These are phyloP conservation scores for Udeniomyces megalosporus DNA, from an alignment of 768 basidiomycete genomes.

Conservation along the genomic window DNA sequence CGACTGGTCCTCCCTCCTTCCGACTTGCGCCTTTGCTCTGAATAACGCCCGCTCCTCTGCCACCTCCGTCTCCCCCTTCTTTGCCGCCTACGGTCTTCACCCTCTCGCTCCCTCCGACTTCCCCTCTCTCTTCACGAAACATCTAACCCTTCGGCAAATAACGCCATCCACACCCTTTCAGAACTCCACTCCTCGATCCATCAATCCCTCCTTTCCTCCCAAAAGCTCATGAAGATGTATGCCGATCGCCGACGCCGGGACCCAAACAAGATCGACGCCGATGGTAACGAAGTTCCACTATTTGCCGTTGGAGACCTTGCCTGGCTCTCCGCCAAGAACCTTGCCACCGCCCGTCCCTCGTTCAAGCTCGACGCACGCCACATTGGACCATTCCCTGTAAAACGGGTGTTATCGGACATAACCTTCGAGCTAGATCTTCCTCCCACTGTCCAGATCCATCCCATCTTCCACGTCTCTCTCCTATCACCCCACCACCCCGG, in stretches of 20 bases:
- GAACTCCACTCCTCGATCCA: constrained; percentile 18
- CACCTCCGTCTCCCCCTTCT: constrained; percentile 29
- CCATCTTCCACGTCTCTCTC: constrained; percentile 1
- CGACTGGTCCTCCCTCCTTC: constrained; percentile 28
- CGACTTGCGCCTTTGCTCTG: constrained; percentile 29
- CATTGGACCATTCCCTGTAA: not conserved
- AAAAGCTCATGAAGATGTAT: constrained; percentile 22
- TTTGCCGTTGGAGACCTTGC: constrained; percentile 19
- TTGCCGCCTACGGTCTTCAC: constrained; percentile 20
- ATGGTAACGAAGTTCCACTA: constrained; percentile 14
- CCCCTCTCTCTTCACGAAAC: not conserved
- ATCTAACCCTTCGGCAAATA: not conserved
- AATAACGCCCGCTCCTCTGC: constrained; percentile 27
- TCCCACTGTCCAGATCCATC: not conserved
- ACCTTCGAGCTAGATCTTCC: not conserved
- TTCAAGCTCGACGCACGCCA: constrained; percentile 18
- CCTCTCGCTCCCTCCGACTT: constrained; percentile 4
- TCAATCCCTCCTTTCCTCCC: constrained; percentile 13
- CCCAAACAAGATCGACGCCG: constrained; percentile 21
- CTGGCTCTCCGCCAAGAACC: constrained; percentile 15
- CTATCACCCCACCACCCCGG: not conserved
- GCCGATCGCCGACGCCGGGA: too few relatives aligned
- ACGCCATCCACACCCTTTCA: constrained; percentile 19
- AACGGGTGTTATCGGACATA: not conserved
- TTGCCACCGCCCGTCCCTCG: constrained; percentile 17